Conservation (phyloP, 2,329 filamentous ascomycete species). For the Ciborinia camelliae region DNA sequence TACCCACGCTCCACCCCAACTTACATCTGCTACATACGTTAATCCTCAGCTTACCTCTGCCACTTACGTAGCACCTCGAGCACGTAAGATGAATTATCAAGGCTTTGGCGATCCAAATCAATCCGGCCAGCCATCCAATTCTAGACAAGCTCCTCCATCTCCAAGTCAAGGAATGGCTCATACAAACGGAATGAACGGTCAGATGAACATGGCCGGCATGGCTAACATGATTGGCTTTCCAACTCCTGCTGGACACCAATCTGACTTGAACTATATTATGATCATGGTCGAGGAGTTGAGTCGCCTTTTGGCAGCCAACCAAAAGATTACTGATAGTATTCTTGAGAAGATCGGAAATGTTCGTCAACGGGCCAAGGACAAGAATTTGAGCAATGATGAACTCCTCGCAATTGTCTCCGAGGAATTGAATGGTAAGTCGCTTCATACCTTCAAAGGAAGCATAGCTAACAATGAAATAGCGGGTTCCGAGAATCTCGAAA, state of each 20-base stretch:
- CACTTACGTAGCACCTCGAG: not conserved
- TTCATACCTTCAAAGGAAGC: not conserved
- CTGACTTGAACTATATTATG: conserved; percentile 66
- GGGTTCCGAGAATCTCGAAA: conserved; percentile 51
- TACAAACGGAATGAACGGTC: conserved; percentile 36
- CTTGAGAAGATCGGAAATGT: conserved; percentile 61
- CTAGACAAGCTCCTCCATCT: conserved; percentile 36
- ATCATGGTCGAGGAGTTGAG: conserved; percentile 64
- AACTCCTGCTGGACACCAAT: conserved; percentile 64
- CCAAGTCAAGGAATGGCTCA: conserved; percentile 35
- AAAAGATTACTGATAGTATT: conserved; percentile 61
- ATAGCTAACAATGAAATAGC: conserved; percentile 21
- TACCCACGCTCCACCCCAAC: not conserved
- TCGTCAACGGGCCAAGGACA: conserved; percentile 49
- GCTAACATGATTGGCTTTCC: conserved; percentile 42
- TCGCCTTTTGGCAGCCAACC: conserved; percentile 41
- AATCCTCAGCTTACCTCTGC: not conserved
- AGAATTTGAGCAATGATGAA: conserved; percentile 55
- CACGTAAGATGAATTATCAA: conserved; percentile 17
- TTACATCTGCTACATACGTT: too few relatives aligned
- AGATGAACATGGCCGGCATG: conserved; percentile 43
- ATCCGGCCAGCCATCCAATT: conserved; percentile 23
- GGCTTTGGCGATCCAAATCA: conserved; percentile 27
- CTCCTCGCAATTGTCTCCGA: conserved; percentile 54
- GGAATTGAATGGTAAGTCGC: conserved; percentile 51